These are phyloP conservation scores for Fusarium citri DNA, from an alignment of 2,329 filamentous ascomycete species.

Conservation along the genomic window DNA sequence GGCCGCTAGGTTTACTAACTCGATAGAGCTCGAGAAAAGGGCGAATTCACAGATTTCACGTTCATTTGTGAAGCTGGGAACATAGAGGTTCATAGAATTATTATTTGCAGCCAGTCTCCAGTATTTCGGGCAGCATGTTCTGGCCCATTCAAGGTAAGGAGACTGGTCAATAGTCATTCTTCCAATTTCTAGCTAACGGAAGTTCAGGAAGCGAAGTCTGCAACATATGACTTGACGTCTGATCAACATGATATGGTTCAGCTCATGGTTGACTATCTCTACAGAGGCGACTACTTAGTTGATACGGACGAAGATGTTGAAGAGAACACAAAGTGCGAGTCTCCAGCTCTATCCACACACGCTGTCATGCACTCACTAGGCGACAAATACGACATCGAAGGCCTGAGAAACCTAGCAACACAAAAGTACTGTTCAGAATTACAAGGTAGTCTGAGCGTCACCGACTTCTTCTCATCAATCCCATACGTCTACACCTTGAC, in stretches of 20 bases:
- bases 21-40: not conserved
- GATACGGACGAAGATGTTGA: accelerated
- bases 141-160: conserved; percentile 14
- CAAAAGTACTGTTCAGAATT: conserved; percentile 17
- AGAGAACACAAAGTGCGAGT: accelerated
- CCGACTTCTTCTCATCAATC: conserved; percentile 12
- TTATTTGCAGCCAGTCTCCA: conserved; percentile 15
- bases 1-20: not conserved
- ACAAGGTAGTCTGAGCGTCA: not conserved
- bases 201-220: conserved; percentile 8
- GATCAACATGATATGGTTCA: conserved; percentile 11
- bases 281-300: conserved; percentile 14
- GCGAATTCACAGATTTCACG: conserved; percentile 12
- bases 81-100: conserved; percentile 6
- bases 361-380: conserved; percentile 20
- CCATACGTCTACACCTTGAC: conserved; percentile 13
- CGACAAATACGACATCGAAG: conserved; percentile 31
- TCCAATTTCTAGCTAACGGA: not conserved
- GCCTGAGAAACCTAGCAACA: not conserved
- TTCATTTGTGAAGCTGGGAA: not conserved
- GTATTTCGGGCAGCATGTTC: conserved; percentile 18
- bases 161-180: no score
- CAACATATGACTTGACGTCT: conserved; percentile 12
- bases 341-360: not conserved
- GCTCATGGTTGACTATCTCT: conserved; percentile 34